Conservation (phyloP, 2,329 filamentous ascomycete species). For the Cladosporium sp. region DNA sequence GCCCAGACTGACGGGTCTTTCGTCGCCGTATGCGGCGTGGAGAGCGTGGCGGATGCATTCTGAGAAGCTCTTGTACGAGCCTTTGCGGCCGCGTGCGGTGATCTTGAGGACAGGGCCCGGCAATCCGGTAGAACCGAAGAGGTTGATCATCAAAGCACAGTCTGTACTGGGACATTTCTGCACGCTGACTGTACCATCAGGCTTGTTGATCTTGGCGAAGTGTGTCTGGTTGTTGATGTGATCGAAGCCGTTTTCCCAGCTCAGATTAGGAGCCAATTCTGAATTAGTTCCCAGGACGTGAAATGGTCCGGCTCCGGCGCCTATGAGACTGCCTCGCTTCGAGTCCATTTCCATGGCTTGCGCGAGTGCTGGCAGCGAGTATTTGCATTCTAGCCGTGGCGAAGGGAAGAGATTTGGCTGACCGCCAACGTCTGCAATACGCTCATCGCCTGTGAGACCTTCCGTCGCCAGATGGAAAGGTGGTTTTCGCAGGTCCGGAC, state of each 20-base stretch:
- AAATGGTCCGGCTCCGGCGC: slow-evolving; percentile 34
- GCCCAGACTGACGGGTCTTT: slow-evolving; percentile 28
- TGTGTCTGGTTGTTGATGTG: slow-evolving; percentile 29
- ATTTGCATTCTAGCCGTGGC: slow-evolving; percentile 32
- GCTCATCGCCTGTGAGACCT: slow-evolving; percentile 32
- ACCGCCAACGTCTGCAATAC: slow-evolving; percentile 34
- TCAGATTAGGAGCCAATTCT: slow-evolving; percentile 33
- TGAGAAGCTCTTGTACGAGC: slow-evolving; percentile 29
- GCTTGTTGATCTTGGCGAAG: slow-evolving; percentile 45
- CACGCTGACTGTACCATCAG: slow-evolving; percentile 28
- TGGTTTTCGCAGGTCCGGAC: slow-evolving; percentile 30
- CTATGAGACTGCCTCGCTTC: slow-evolving; percentile 28
- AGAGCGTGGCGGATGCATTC: slow-evolving; percentile 31
- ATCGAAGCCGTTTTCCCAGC: slow-evolving; percentile 28
- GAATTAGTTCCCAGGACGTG: slow-evolving; percentile 31
- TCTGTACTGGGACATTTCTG: slow-evolving; percentile 27
- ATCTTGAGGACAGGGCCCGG: slow-evolving; percentile 32
- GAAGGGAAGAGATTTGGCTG: slow-evolving; percentile 34
- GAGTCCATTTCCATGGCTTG: slow-evolving; percentile 29
- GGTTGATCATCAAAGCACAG: slow-evolving; percentile 36
- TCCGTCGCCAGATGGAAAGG: slow-evolving; percentile 31
- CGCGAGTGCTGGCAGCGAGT: slow-evolving; percentile 30
- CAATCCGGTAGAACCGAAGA: slow-evolving; percentile 30
- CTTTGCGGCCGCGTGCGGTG: slow-evolving; percentile 28
- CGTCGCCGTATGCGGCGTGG: slow-evolving; percentile 26